A percentile compares a stretch with the other conserved stretches of the same genome.
Evolutionary conservation across 192 early-diverging fungal genomes (phyloP).

Genomic region (Umbelopsis ramanniana): DNA sequence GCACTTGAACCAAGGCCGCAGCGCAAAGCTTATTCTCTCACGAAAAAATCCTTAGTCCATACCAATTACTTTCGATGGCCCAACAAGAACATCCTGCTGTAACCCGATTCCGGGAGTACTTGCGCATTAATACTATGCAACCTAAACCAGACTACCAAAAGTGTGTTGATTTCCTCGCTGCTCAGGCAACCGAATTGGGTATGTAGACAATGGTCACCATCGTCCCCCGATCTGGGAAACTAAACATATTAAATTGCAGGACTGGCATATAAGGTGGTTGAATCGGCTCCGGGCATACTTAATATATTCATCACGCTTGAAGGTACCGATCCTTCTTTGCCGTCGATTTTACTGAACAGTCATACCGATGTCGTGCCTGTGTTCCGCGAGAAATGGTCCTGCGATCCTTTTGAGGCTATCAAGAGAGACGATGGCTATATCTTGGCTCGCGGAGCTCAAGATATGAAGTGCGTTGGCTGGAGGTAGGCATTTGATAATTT

Average conservation of each 20-base stretch:
- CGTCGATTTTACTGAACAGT: conserved; percentile 78
- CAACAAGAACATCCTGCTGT: conserved; percentile 57
- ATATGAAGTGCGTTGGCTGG: conserved; percentile 92
- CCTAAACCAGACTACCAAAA: conserved; percentile 79
- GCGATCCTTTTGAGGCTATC: conserved; percentile 76
- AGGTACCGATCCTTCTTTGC: conserved; percentile 59
- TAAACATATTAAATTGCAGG: not conserved
- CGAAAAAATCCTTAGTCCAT: not conserved
- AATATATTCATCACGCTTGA: conserved; percentile 73
- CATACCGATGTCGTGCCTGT: conserved; percentile 95
- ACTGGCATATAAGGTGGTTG: conserved; percentile 52
- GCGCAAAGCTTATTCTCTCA: too few relatives aligned
- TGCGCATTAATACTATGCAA: conserved; percentile 86
- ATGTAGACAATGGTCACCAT: not conserved
- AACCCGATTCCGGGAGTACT: conserved; percentile 78
- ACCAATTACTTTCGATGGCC: not conserved
- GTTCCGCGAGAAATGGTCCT: conserved; percentile 72
- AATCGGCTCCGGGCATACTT: conserved; percentile 69
- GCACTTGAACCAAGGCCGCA: too few relatives aligned
- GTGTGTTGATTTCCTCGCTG: conserved; percentile 64
- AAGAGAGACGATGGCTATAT: conserved; percentile 70
- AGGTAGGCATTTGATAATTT: conserved; percentile 29
- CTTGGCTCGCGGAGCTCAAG: conserved; percentile 83
- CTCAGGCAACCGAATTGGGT: conserved; percentile 73
- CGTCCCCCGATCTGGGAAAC: not conserved